Evolutionary conservation across 1,139 yeast species (phyloP).

Genomic region (Candida sojae): DNA sequence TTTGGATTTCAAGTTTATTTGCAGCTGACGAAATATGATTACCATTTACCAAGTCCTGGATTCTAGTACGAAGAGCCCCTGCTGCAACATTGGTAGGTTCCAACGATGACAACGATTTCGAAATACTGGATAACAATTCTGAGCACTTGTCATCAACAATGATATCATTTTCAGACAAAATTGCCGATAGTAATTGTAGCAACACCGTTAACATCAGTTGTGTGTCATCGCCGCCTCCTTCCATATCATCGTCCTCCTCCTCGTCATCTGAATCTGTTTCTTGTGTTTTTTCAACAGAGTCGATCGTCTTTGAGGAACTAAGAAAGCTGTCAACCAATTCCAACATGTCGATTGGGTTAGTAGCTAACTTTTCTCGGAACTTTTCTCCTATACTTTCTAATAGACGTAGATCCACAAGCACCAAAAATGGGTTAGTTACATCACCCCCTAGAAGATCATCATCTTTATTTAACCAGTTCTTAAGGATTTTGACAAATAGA

Average conservation of each 20-base stretch:
- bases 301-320: slow-evolving; percentile 8
- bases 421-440: slow-evolving; percentile 52
- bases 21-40: slow-evolving; percentile 18
- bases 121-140: slow-evolving; percentile 27
- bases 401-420: slow-evolving; percentile 62
- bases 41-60: slow-evolving; percentile 28
- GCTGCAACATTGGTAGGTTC: slow-evolving; percentile 11
- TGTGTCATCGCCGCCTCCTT: slow-evolving; percentile 20
- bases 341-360: slow-evolving; percentile 62
- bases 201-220: slow-evolving; percentile 34
- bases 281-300: slow-evolving; percentile 3
- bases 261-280: slow-evolving; percentile 38
- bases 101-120: slow-evolving; percentile 25
- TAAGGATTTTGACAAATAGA: slow-evolving; percentile 54
- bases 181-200: slow-evolving; percentile 56
- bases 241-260: slow-evolving; percentile 38
- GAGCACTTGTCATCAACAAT: slow-evolving; percentile 25
- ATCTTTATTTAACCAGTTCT: slow-evolving; percentile 52
- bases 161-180: slow-evolving; percentile 45
- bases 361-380: slow-evolving; percentile 62
- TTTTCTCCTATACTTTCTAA: slow-evolving; percentile 63
- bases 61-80: slow-evolving; percentile 32
- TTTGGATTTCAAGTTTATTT: slow-evolving; percentile 19
- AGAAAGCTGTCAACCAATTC: slow-evolving; percentile 55
- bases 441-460: slow-evolving; percentile 16